phyloP scores from a whole-genome alignment of 345 rosid species.

The Eucalyptus viminalis region DNA sequence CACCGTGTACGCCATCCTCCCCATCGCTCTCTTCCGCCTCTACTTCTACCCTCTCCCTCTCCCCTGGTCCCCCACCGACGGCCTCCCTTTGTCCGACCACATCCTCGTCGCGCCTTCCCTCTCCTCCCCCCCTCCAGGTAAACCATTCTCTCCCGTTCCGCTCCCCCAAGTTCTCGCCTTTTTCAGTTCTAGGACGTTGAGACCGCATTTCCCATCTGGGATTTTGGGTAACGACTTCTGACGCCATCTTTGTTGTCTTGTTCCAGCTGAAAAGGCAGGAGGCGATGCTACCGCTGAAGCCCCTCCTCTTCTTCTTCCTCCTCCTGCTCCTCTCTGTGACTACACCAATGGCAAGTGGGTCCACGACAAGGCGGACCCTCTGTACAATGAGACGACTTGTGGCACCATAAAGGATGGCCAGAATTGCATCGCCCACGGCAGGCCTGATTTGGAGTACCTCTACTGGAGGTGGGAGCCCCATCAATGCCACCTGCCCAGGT shows the following conservation, averaged over 20 bases:
- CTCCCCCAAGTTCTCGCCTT: not conserved
- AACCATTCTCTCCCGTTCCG: not conserved
- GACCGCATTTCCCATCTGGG: not conserved
- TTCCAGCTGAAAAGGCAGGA: not conserved
- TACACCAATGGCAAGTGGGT: conserved; percentile 71
- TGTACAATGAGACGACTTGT: conserved; percentile 70
- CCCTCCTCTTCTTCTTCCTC: not conserved
- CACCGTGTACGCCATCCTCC: conserved; percentile 21
- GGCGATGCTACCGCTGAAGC: not conserved
- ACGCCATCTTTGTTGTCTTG: not conserved
- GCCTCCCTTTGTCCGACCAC: not conserved
- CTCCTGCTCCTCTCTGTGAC: conserved; percentile 31
- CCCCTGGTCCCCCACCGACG: not conserved
- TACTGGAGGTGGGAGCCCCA: conserved; percentile 89
- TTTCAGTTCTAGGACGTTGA: not conserved
- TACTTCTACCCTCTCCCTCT: conserved; percentile 26
- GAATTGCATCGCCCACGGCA: conserved; percentile 72
- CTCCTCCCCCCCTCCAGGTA: not conserved
- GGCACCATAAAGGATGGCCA: conserved; percentile 81
- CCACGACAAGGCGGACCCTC: conserved; percentile 51
- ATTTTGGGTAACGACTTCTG: not conserved
- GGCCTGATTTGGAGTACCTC: conserved; percentile 74
- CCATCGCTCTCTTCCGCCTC: conserved; percentile 30
- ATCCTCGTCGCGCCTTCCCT: conserved; percentile 2
- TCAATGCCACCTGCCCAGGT: conserved; percentile 70